Evolutionary conservation across 192 early-diverging fungal species (phyloP), one percentile per base, ranked within the genome.

Genomic region (Coemansia sp.): DNA sequence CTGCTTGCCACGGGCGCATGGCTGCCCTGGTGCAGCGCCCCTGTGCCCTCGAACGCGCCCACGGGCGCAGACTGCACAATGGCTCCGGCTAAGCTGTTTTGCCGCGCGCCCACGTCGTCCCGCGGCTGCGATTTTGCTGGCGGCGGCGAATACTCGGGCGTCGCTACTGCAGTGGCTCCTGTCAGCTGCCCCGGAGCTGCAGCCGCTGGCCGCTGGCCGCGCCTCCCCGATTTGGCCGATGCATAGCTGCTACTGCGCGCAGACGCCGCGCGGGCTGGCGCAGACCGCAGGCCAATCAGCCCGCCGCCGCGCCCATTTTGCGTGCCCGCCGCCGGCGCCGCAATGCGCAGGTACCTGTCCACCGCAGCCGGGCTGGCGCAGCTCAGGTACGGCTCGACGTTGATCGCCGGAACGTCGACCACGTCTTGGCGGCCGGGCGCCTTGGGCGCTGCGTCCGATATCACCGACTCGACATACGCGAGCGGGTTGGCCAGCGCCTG

Each of bases 121-220:
- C 35, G n/a, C 35, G 35, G 35, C 35, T 38, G 35, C 14, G 35
- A 38, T 16, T 38, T 38, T 38, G 44, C 44, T 22, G 31, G 48
- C 27, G 30, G 33, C 10, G 74, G 68, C 33, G 65, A 78, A 10
- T 71, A 54, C 43, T 68, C 65, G 48, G 75, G 75, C 18, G 75
- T 68, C 7, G 59, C 69, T 12, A 78, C 75, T 4, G 65, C 75
- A 1, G 75, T 78, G 6, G 52, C 52, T 8, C 75, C 75, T 1
- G 69, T 71, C 25, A 71, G 47, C 35, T 55, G 47, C 14, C 58
- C 65, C 31, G 44, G 6, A 18, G 44, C 44, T 29, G 52, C 57
- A 18, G 73, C 52, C 3, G 31, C 45, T 25, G 62, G 67, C 46
- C 53, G 59, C 28, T 46, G 40, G 10, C 55, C 47, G 19, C 38